These are phyloP conservation scores for Inga oerstediana DNA, from an alignment of 306 rosid genomes.

Conservation along the genomic window DNA sequence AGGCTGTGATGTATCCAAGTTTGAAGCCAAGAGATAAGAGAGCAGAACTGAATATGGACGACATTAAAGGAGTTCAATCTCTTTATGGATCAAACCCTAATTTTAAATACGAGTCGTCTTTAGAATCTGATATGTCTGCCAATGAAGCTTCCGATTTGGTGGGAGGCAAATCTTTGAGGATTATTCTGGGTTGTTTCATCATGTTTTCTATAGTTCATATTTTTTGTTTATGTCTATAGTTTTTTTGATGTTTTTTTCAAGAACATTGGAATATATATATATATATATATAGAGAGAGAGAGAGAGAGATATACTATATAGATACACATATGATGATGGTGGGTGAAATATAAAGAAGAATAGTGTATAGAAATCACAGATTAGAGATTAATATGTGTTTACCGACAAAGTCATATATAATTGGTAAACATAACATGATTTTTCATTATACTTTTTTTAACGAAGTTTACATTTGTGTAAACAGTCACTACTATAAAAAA, in stretches of 20 bases:
- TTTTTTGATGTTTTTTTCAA: not conserved
- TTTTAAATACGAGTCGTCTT: constrained; percentile 41
- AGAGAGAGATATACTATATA: not conserved
- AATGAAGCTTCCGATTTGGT: constrained; percentile 40
- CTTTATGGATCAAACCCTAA: constrained; percentile 82
- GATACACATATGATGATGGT: not conserved
- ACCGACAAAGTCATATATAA: not conserved
- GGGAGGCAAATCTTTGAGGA: constrained; percentile 26
- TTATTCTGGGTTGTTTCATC: not conserved
- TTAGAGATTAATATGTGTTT: not conserved
- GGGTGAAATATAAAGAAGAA: not conserved
- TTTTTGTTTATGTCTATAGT: constrained; percentile 18
- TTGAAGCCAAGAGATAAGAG: constrained; percentile 73
- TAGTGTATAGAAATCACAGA: not conserved
- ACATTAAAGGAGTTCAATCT: constrained; percentile 74
- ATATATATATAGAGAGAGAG: too few species aligned
- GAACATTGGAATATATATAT: not conserved
- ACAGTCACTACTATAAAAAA: too few species aligned
- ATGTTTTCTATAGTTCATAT: constrained; percentile 14
- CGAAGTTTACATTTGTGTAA: not conserved
- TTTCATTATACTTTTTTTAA: not conserved
- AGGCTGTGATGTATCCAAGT: constrained; percentile 84
- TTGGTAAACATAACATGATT: not conserved
- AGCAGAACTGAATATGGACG: constrained; percentile 62
- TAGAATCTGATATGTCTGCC: constrained; percentile 60